Percentiles rank a stretch among this genome's conserved stretches.
Conservation (phyloP, 179 eudicot species). For the Beta corolliflora region DNA sequence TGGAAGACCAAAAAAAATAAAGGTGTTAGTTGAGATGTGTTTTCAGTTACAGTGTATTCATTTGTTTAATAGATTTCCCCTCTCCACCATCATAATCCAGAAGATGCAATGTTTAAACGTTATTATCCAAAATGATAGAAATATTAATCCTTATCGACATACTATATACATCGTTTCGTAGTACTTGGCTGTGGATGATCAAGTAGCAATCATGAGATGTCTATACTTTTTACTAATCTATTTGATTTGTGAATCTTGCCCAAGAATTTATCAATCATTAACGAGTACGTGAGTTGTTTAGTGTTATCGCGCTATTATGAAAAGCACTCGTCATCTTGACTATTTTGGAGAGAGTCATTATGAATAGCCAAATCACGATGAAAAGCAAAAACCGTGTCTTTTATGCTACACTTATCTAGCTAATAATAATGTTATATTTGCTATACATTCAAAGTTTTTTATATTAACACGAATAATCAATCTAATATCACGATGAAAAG, state of each 20-base stretch:
- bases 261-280: not conserved
- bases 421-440: too few relatives aligned
- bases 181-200: constrained; percentile 7
- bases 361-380: not conserved
- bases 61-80: not conserved
- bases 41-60: constrained; percentile 4
- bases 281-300: not conserved
- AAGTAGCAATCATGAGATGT: constrained; percentile 5
- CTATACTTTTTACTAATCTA: not conserved
- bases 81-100: not conserved
- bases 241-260: constrained; percentile 1
- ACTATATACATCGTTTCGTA: not conserved
- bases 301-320: not conserved
- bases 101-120: not conserved
- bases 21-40: not conserved
- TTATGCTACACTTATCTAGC: not conserved
- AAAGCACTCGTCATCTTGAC: not conserved
- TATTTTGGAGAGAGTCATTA: not conserved
- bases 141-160: not conserved
- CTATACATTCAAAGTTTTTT: too few relatives aligned
- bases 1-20: not conserved
- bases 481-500: too few relatives aligned
- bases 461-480: too few relatives aligned
- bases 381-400: not conserved
- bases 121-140: not conserved